Conservation (phyloP, 2,329 filamentous ascomycete genomes). For the Xylariaceae sp. region DNA sequence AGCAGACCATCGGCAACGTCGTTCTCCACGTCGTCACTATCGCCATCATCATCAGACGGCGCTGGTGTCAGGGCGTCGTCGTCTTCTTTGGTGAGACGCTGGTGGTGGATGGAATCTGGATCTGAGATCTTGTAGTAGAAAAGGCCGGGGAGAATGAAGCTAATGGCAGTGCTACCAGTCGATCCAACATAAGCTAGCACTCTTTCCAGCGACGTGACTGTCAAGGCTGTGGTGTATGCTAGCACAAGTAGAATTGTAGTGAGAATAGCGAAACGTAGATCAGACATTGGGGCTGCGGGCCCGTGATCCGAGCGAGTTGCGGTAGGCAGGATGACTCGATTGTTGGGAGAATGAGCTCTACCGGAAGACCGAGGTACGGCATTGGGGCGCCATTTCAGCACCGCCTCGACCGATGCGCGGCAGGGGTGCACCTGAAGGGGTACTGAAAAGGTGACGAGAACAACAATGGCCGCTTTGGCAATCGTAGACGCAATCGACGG, state of each 20-base stretch:
- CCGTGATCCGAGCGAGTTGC: conserved; percentile 47
- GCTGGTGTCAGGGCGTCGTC: conserved; percentile 68
- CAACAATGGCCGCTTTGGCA: conserved; percentile 89
- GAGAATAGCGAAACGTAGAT: conserved; percentile 82
- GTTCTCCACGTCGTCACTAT: conserved; percentile 29
- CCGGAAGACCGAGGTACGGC: conserved; percentile 35
- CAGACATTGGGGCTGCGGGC: conserved; percentile 66
- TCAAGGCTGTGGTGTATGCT: conserved; percentile 85
- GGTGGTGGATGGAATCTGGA: conserved; percentile 81
- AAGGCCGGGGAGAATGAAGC: conserved; percentile 90
- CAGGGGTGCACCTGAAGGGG: conserved; percentile 95
- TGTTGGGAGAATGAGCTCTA: conserved; percentile 39
- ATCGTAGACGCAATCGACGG: conserved; percentile 82
- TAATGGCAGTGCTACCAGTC: conserved; percentile 92
- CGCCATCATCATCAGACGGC: conserved; percentile 37
- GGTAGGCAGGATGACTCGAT: conserved; percentile 41
- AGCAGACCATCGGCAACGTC: conserved; percentile 35
- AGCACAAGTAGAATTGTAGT: conserved; percentile 81
- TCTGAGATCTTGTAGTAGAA: conserved; percentile 99
- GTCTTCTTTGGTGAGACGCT: conserved; percentile 83
- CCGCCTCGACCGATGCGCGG: conserved; percentile 88
- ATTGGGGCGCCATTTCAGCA: conserved; percentile 84
- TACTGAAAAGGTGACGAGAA: conserved; percentile 94
- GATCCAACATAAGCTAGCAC: conserved; percentile 94
- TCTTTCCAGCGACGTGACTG: conserved; percentile 81